Evolutionary conservation across 192 early-diverging fungal genomes (phyloP).

Genomic region (Funneliformis mosseae): DNA sequence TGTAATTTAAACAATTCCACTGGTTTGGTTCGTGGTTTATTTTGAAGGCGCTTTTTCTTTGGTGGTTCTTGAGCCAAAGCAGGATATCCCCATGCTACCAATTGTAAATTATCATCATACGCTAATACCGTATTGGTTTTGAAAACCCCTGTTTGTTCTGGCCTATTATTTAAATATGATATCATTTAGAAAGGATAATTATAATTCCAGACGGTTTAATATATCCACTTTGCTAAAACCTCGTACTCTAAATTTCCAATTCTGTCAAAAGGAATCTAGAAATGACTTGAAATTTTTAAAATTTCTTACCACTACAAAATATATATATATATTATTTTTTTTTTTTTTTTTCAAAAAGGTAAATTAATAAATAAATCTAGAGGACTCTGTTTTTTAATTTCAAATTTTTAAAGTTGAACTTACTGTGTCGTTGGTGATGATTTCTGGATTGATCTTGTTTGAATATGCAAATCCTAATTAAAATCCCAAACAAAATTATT

Average conservation of each 20-base stretch:
- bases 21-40: conserved; percentile 5
- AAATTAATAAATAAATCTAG: background rate
- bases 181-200: background rate
- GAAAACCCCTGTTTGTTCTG: conserved; percentile 11
- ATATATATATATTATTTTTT: too few relatives aligned
- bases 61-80: conserved; percentile 23
- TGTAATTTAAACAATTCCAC: conserved; percentile 51
- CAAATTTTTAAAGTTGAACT: background rate
- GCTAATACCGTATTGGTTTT: conserved; percentile 31
- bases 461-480: conserved; percentile 20
- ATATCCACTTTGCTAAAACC: too few relatives aligned
- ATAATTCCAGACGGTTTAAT: too few relatives aligned
- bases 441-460: conserved; percentile 24
- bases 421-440: conserved; percentile 22
- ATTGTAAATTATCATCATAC: conserved; percentile 29
- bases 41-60: background rate
- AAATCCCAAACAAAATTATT: background rate
- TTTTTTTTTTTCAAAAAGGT: background rate
- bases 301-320: background rate
- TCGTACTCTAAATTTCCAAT: too few relatives aligned
- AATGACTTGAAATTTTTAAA: background rate
- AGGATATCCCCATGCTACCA: conserved; percentile 28
- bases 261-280: too few relatives aligned
- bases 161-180: conserved; percentile 1
- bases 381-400: background rate